These are phyloP conservation scores for Sphaerobolus stellatus DNA, from an alignment of 1,284 basidiomycete species.

Conservation along the genomic window DNA sequence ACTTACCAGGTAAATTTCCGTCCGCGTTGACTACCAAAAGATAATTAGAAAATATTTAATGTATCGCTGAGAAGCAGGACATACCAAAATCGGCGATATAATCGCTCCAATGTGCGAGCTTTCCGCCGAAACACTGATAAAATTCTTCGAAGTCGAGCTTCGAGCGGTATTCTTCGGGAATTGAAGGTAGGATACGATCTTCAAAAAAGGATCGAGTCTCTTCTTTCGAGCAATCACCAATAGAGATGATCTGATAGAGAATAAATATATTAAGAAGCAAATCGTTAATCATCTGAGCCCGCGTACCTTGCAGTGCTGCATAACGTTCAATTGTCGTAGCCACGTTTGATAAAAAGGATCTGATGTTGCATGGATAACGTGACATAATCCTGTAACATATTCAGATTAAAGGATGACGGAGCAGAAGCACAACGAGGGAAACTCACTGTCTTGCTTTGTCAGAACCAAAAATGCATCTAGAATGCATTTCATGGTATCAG, in stretches of 20 bases:
- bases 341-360: slow-evolving; percentile 83
- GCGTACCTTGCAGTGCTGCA: slow-evolving; percentile 80
- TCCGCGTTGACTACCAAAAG: slow-evolving; percentile 29
- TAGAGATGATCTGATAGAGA: slow-evolving; percentile 71
- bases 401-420: too few species aligned
- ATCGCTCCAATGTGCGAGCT: slow-evolving; percentile 77
- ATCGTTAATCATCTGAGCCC: too few species aligned
- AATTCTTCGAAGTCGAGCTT: slow-evolving; percentile 67
- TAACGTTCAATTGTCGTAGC: slow-evolving; percentile 71
- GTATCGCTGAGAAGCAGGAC: slow-evolving; percentile 15
- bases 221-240: slow-evolving; percentile 72
- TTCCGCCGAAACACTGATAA: slow-evolving; percentile 78
- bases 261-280: too few species aligned
- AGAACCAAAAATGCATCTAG: slow-evolving; percentile 81
- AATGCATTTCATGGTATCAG: slow-evolving; percentile 76
- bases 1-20: slow-evolving; percentile 34
- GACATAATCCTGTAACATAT: slow-evolving; percentile 59
- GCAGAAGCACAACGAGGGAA: too few species aligned
- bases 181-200: slow-evolving; percentile 56
- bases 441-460: slow-evolving; percentile 84
- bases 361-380: slow-evolving; percentile 83
- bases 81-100: slow-evolving; percentile 69
- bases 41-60: slow-evolving; percentile 10
- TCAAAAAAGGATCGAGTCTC: slow-evolving; percentile 67
- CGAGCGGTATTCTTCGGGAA: slow-evolving; percentile 55